Percentiles rank a stretch among this genome's conserved stretches.
Conservation (phyloP, 306 rosid species). For the Fragaria nilgerrensis region DNA sequence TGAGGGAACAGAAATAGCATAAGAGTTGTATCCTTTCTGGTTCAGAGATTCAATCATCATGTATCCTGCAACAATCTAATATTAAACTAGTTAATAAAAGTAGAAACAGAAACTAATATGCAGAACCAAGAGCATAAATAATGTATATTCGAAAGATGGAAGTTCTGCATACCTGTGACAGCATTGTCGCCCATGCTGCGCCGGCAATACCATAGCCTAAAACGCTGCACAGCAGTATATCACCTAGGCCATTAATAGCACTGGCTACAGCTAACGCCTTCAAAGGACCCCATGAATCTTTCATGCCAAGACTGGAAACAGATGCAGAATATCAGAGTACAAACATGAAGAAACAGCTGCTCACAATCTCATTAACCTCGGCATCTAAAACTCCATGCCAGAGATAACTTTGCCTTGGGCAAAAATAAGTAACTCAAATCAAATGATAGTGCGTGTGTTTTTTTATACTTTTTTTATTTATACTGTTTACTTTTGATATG, state of each 20-base stretch:
- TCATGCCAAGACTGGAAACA: conserved; percentile 73
- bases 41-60: conserved; percentile 83
- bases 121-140: conserved; percentile 4
- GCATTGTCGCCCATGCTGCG: conserved; percentile 90
- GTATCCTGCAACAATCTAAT: conserved; percentile 78
- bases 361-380: conserved; percentile 1
- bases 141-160: background rate
- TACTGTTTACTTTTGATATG: background rate
- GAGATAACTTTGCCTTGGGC: conserved; percentile 9
- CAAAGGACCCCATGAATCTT: conserved; percentile 89
- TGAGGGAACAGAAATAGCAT: conserved; percentile 64
- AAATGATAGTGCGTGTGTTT: background rate
- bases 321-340: conserved; percentile 11
- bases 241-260: conserved; percentile 59
- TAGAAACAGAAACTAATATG: conserved; percentile 14
- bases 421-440: background rate
- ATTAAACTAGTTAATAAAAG: conserved; percentile 10
- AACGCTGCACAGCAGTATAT: conserved; percentile 53
- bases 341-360: conserved; percentile 13
- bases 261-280: conserved; percentile 73
- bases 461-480: background rate
- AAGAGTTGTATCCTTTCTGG: conserved; percentile 68
- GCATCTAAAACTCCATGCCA: conserved; percentile 4
- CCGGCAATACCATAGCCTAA: conserved; percentile 69
- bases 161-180: conserved; percentile 53